Percentiles rank a stretch among this genome's conserved stretches.
Conservation (phyloP, 495 filamentous ascomycete species). For the Platismatia glauca region DNA sequence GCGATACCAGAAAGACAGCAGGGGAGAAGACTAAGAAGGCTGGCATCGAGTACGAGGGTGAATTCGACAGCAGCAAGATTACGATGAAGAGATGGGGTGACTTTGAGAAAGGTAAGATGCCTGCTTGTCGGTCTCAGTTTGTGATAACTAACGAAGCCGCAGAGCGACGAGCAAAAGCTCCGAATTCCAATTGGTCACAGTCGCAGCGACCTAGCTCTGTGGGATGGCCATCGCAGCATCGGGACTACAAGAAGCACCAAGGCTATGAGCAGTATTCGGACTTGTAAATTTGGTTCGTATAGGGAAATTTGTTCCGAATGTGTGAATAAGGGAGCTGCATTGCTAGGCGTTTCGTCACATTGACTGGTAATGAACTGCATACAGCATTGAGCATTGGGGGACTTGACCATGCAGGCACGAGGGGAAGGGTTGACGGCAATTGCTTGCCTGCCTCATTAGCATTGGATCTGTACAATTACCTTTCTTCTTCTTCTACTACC, state of each 20-base stretch:
- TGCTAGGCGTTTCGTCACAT: neutral
- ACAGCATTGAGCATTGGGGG: neutral
- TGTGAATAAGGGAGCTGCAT: neutral
- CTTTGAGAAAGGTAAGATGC: conserved; percentile 67
- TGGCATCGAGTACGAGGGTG: conserved; percentile 77
- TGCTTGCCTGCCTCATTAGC: neutral
- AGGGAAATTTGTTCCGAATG: neutral
- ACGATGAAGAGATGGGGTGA: conserved; percentile 98
- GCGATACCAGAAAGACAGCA: conserved; percentile 91
- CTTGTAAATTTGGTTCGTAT: conserved; percentile 25
- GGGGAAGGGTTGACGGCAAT: neutral
- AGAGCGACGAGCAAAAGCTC: conserved; percentile 35
- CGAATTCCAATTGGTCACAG: conserved; percentile 27
- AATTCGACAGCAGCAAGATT: conserved; percentile 96
- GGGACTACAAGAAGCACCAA: conserved; percentile 37
- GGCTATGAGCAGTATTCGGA: conserved; percentile 46
- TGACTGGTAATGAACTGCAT: neutral
- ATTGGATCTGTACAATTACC: neutral
- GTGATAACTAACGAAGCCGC: conserved; percentile 8
- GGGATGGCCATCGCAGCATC: conserved; percentile 28
- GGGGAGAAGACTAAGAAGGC: conserved; percentile 77
- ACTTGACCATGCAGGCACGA: neutral
- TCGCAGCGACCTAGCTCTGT: conserved; percentile 26
- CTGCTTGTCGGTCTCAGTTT: neutral
- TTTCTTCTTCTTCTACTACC: too few species aligned